phyloP scores from a whole-genome alignment of 208 protist species.

The Trypanosoma boissoni region DNA sequence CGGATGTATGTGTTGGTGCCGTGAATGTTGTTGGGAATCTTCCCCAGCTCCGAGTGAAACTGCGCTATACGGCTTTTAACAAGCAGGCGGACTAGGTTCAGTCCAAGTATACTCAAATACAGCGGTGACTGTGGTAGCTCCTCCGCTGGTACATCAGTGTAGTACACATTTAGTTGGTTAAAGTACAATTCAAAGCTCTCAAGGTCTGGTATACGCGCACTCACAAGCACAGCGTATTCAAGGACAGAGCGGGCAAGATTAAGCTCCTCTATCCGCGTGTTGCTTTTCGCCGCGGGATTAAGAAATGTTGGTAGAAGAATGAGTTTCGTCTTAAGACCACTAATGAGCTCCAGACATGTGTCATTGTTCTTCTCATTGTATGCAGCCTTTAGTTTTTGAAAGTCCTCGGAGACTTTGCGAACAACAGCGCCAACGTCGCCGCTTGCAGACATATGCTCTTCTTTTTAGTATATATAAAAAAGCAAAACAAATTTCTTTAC shows the following conservation, averaged over 20 bases:
- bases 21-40: conserved; percentile 78
- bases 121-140: conserved; percentile 74
- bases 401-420: conserved; percentile 66
- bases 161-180: conserved; percentile 87
- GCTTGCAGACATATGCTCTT: background rate
- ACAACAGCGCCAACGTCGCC: conserved; percentile 56
- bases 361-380: conserved; percentile 62
- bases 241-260: conserved; percentile 81
- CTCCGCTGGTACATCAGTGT: conserved; percentile 63
- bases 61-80: conserved; percentile 83
- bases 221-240: conserved; percentile 81
- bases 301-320: conserved; percentile 90
- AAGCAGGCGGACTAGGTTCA: conserved; percentile 89
- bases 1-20: conserved; percentile 74
- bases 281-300: conserved; percentile 57
- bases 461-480: too few relatives aligned
- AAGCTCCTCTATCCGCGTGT: conserved; percentile 76
- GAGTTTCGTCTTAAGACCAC: conserved; percentile 67
- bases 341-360: conserved; percentile 49
- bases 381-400: conserved; percentile 70
- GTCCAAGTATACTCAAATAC: conserved; percentile 78
- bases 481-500: too few relatives aligned
- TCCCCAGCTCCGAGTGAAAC: conserved; percentile 93
- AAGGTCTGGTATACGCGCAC: conserved; percentile 73
- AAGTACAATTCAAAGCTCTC: conserved; percentile 83